These are phyloP conservation scores for Paramecium bursaria DNA, from an alignment of 73 alveolate genomes.

Conservation along the genomic window DNA sequence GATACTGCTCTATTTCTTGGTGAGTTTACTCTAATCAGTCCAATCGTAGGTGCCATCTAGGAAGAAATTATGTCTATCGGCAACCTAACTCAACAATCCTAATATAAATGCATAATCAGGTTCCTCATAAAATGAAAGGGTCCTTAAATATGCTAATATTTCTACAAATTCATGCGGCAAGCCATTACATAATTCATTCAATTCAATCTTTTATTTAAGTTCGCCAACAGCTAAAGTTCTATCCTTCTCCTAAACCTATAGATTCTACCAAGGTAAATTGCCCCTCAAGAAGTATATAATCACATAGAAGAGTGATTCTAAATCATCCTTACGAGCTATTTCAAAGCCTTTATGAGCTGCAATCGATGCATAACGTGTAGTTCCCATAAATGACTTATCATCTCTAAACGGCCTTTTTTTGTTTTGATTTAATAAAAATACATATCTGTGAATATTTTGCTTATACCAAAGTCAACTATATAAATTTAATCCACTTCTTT, in stretches of 20 bases:
- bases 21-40: constrained; percentile 28
- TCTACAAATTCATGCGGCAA: constrained; percentile 84
- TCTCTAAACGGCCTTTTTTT: constrained; percentile 39
- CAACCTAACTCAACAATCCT: not conserved
- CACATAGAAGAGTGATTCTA: constrained; percentile 93
- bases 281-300: constrained; percentile 90
- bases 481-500: constrained; percentile 45
- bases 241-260: constrained; percentile 84
- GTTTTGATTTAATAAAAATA: too few species aligned
- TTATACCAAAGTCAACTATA: constrained; percentile 63
- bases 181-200: constrained; percentile 79
- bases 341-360: constrained; percentile 86
- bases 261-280: constrained; percentile 94
- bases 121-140: constrained; percentile 85
- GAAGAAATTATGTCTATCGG: constrained; percentile 24
- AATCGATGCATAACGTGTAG: constrained; percentile 94
- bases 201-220: constrained; percentile 81
- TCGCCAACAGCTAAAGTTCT: constrained; percentile 87
- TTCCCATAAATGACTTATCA: constrained; percentile 74
- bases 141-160: constrained; percentile 77
- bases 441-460: constrained; percentile 23
- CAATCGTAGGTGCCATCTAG: constrained; percentile 49
- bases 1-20: constrained; percentile 11
- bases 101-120: constrained; percentile 87
- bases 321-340: constrained; percentile 93